phyloP scores from a whole-genome alignment of 106 monocot species.

The Dendrobium officinale region DNA sequence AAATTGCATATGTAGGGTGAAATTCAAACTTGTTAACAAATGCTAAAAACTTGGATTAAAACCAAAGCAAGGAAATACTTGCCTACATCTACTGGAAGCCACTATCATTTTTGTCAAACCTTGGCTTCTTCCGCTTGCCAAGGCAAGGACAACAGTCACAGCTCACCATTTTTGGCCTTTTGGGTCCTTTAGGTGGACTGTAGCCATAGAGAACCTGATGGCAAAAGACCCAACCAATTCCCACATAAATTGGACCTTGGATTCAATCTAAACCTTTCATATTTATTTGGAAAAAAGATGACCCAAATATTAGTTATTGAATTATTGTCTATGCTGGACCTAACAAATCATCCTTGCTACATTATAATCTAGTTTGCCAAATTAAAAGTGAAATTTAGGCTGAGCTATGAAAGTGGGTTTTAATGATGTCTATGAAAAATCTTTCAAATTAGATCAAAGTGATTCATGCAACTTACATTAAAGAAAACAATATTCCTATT shows the following conservation, averaged over 20 bases:
- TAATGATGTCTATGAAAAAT: no score
- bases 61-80: not conserved
- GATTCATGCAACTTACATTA: constrained; percentile 39
- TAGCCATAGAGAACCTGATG: constrained; percentile 84
- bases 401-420: no score
- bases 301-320: not conserved
- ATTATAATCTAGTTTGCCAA: not conserved
- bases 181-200: constrained; percentile 83
- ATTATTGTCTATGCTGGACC: no score
- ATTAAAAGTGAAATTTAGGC: not conserved
- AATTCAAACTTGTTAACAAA: not conserved
- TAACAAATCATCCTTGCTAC: no score
- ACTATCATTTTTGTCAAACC: constrained; percentile 23
- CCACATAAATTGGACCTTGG: constrained; percentile 94
- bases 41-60: not conserved
- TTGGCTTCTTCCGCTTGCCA: constrained; percentile 64
- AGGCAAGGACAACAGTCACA: constrained; percentile 96
- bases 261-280: constrained; percentile 98
- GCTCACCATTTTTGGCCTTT: constrained; percentile 87
- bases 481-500: constrained; percentile 97
- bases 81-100: constrained; percentile 26
- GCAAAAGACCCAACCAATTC: constrained; percentile 90
- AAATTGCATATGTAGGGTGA: not conserved
- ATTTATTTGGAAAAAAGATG: constrained; percentile 54
- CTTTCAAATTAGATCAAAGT: not conserved